Conservation (phyloP, 208 protist species). For the Trypanosoma mega region DNA sequence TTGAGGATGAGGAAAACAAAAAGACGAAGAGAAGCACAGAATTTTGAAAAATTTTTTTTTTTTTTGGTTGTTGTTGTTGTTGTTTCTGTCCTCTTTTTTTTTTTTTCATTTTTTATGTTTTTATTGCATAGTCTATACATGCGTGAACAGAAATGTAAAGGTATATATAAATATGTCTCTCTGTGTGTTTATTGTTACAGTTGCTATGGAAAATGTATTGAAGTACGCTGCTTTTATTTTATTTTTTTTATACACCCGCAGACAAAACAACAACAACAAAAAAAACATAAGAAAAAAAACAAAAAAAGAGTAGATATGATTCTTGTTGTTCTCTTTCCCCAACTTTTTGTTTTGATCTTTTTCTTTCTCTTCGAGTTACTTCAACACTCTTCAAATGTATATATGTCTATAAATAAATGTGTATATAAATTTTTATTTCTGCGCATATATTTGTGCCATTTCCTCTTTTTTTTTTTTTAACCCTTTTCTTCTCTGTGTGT, state of each 20-base stretch:
- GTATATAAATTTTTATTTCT: background rate
- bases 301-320: slow-evolving; percentile 1
- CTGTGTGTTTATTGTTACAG: too few relatives aligned
- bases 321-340: slow-evolving; percentile 6
- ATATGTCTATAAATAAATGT: background rate
- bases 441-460: background rate
- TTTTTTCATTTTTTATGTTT: slow-evolving; percentile 9
- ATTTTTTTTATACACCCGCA: too few relatives aligned
- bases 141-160: too few relatives aligned
- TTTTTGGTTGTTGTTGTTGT: slow-evolving; percentile 20
- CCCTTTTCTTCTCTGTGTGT: slow-evolving; percentile 10
- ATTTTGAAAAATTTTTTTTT: too few relatives aligned
- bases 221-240: too few relatives aligned
- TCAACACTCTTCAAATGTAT: too few relatives aligned
- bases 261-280: too few relatives aligned
- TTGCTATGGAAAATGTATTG: too few relatives aligned
- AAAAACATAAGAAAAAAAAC: too few relatives aligned
- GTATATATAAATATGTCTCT: too few relatives aligned
- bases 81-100: slow-evolving; percentile 6
- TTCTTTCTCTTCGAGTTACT: background rate
- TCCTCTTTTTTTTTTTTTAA: slow-evolving; percentile 9
- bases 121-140: background rate
- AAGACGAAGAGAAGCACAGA: too few relatives aligned
- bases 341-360: slow-evolving; percentile 3
- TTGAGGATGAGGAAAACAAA: too few relatives aligned